Conservation (phyloP, 2,329 filamentous ascomycete species). For the Alternaria triticina region DNA sequence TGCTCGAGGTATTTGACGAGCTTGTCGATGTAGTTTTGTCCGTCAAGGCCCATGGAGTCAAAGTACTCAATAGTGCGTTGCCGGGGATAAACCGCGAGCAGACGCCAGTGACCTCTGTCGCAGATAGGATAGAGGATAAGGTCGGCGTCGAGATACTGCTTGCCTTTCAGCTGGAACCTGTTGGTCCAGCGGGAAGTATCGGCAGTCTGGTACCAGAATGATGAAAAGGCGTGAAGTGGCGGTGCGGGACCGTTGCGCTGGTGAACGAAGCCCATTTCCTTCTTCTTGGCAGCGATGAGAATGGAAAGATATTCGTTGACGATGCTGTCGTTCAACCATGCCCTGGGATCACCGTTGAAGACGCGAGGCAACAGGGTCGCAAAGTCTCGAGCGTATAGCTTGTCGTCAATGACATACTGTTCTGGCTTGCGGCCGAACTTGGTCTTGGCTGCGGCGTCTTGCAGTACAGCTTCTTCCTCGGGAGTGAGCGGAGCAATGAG, state of each 20-base stretch:
- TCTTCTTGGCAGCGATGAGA: slow-evolving; percentile 66
- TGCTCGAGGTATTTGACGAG: slow-evolving; percentile 62
- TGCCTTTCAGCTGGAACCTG: slow-evolving; percentile 35
- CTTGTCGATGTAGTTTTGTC: slow-evolving; percentile 37
- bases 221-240: slow-evolving; percentile 68
- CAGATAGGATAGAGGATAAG: slow-evolving; percentile 75
- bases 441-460: slow-evolving; percentile 17
- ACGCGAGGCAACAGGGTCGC: slow-evolving; percentile 57
- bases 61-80: slow-evolving; percentile 70
- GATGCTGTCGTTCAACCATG: slow-evolving; percentile 80
- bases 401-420: slow-evolving; percentile 23
- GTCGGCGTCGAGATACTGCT: slow-evolving; percentile 69
- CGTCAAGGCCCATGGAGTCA: slow-evolving; percentile 65
- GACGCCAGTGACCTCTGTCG: slow-evolving; percentile 70
- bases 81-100: slow-evolving; percentile 69
- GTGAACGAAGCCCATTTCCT: slow-evolving; percentile 57
- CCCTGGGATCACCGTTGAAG: slow-evolving; percentile 52
- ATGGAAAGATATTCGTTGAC: slow-evolving; percentile 71
- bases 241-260: slow-evolving; percentile 64
- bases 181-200: slow-evolving; percentile 56
- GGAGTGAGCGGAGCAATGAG: slow-evolving; percentile 26
- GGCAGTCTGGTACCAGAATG: slow-evolving; percentile 69
- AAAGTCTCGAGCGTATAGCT: slow-evolving; percentile 66
- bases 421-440: slow-evolving; percentile 21
- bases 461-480: slow-evolving; percentile 20